phyloP scores from a whole-genome alignment of 345 rosid species.

The Ailanthus altissimus region DNA sequence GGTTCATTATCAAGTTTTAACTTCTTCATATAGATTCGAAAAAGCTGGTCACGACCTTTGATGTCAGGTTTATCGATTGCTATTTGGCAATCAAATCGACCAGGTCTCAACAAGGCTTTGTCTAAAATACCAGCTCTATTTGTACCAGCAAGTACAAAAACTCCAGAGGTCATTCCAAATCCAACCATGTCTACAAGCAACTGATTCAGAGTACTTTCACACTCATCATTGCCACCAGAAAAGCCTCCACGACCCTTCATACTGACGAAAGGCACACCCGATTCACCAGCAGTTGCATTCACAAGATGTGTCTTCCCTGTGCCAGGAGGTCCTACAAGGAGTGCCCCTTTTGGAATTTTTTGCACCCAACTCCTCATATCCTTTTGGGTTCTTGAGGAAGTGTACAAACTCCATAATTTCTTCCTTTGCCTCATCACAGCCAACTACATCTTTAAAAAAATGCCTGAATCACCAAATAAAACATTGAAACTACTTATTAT shows the following conservation, averaged over 20 bases:
- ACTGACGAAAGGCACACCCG: conserved; percentile 52
- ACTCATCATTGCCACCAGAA: conserved; percentile 52
- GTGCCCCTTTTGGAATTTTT: conserved; percentile 62
- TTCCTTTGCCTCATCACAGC: conserved; percentile 64
- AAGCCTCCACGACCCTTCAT: conserved; percentile 59
- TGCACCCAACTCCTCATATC: conserved; percentile 52
- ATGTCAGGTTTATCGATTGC: conserved; percentile 54
- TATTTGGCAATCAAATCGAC: conserved; percentile 55
- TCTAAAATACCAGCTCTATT: conserved; percentile 56
- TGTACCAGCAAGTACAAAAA: conserved; percentile 57
- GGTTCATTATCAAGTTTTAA: conserved; percentile 52
- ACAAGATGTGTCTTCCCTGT: conserved; percentile 63
- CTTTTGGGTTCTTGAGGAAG: conserved; percentile 59
- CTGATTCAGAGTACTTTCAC: conserved; percentile 60
- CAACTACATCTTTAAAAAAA: conserved; percentile 58
- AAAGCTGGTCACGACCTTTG: conserved; percentile 52
- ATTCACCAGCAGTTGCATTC: conserved; percentile 60
- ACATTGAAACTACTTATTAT: conserved; percentile 14
- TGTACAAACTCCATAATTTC: conserved; percentile 64
- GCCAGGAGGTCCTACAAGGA: conserved; percentile 58
- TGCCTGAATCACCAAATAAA: conserved; percentile 33
- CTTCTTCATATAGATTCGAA: conserved; percentile 51
- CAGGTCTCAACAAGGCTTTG: conserved; percentile 55
- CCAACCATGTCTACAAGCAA: conserved; percentile 69
- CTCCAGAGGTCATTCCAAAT: conserved; percentile 57